Percentiles rank a stretch among this genome's conserved stretches.
Conservation (phyloP, 768 basidiomycete genomes). For the Megacollybia marginata region DNA sequence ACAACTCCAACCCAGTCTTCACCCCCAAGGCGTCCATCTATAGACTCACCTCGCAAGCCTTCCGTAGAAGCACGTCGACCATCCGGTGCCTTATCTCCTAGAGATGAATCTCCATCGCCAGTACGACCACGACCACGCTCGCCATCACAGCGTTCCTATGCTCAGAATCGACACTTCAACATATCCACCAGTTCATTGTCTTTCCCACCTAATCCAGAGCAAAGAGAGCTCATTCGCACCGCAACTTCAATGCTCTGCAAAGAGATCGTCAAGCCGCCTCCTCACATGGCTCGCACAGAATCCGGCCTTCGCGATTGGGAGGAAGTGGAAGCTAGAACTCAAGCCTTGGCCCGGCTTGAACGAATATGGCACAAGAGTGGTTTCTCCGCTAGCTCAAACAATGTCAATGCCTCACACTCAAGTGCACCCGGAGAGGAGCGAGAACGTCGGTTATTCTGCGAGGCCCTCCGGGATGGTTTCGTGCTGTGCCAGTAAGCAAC, state of each 20-base stretch:
- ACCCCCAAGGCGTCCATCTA: conserved; percentile 19
- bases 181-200: conserved; percentile 52
- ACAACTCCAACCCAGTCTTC: conserved; percentile 25
- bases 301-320: conserved; percentile 55
- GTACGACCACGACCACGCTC: conserved; percentile 37
- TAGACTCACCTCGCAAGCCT: conserved; percentile 25
- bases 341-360: conserved; percentile 58
- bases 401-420: conserved; percentile 22
- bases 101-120: conserved; percentile 36
- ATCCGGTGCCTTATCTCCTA: conserved; percentile 27
- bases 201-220: conserved; percentile 43
- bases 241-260: conserved; percentile 60
- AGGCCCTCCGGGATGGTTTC: conserved; percentile 77
- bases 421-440: conserved; percentile 62
- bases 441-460: conserved; percentile 65
- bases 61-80: conserved; percentile 31
- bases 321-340: conserved; percentile 64
- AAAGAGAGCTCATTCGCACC: conserved; percentile 60
- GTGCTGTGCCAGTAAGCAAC: conserved; percentile 82
- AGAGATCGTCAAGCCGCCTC: conserved; percentile 57
- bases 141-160: conserved; percentile 41
- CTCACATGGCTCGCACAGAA: conserved; percentile 43
- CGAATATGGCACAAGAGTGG: conserved; percentile 71
- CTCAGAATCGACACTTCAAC: conserved; percentile 50
- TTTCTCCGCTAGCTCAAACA: conserved; percentile 33